Evolutionary conservation across 306 rosid species (phyloP), one percentile per base, ranked within the genome.

Genomic region (Pterocarpus macrocarpus): DNA sequence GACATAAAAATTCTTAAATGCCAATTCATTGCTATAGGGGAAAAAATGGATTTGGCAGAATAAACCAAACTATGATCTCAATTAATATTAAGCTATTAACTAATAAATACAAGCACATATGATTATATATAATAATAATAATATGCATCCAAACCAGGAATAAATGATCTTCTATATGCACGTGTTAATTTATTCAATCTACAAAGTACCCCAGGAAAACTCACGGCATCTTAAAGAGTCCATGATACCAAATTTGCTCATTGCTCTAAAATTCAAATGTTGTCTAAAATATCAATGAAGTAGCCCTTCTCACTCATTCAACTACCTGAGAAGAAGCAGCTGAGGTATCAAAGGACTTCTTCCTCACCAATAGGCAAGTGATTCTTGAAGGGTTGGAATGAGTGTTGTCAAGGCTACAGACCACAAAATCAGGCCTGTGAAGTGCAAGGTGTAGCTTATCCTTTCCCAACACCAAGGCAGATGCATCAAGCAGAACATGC

Each of bases 401-500:
- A 35, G 92, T 74, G 73, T 94, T 91, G 57, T 94, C 94, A 13
- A 91, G 87, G 62, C 91, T 91, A 86, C 93, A 94, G 55, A 91
- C 83, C 66, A 92, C 93, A 76, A 92, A 92, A 68, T 94, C 97
- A 2, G 98, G 98, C 84, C 92, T 86, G 68, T 92, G 96, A 50
- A 85, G 97, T 9, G 88, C 88, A 16, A 92, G 97, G 67, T 91
- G 91, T 17, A 89, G 77, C 80, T 64, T 74, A 53, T 92, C 97
- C 75, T 80, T 84, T 33, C 97, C 97, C 16, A 94, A 87, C 28
- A 88, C 93, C 43, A 86, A 84, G 5, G 86, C 89, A 45, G 96
- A 83, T 3, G 98, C 97, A 84, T 94, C 98, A 39, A 94, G 97
- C 57, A 94, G 91, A 76, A 91, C 98, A 69, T 94, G 97, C 98